Percentiles rank a stretch among this genome's conserved stretches.
phyloP scores from a whole-genome alignment of 2,329 filamentous ascomycete species.

The Penicillium sp. region DNA sequence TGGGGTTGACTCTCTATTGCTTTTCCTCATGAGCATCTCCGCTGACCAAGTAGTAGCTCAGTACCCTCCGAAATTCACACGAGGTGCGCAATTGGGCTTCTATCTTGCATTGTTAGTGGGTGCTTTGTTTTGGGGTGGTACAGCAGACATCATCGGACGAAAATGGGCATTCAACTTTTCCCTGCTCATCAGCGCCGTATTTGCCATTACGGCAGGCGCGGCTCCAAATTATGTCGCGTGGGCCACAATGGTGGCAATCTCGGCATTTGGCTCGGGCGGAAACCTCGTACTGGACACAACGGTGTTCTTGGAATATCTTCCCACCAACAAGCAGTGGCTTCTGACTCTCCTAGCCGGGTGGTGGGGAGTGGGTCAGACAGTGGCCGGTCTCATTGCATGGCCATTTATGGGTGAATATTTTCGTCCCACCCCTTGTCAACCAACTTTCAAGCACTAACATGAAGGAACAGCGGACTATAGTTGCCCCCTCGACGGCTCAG shows the following conservation, averaged over 20 bases:
- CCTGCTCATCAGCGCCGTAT: constrained; percentile 17
- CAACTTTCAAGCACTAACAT: not conserved
- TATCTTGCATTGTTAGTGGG: constrained; percentile 14
- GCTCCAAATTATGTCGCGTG: constrained; percentile 12
- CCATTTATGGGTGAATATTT: constrained; percentile 11
- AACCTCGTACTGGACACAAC: constrained; percentile 19
- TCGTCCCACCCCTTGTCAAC: not conserved
- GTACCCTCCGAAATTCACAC: constrained; percentile 11
- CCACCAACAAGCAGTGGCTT: constrained; percentile 18
- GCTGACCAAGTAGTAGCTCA: constrained; percentile 16
- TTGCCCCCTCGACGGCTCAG: constrained; percentile 10
- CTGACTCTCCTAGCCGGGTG: constrained; percentile 16
- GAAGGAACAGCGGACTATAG: constrained; percentile 9
- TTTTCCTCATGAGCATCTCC: constrained; percentile 18
- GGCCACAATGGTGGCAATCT: constrained; percentile 15
- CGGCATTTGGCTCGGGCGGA: constrained; percentile 17
- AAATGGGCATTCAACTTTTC: constrained; percentile 21
- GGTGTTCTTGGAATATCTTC: constrained; percentile 17
- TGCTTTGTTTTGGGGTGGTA: constrained; percentile 17
- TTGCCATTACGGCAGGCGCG: constrained; percentile 13
- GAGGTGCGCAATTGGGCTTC: constrained; percentile 15
- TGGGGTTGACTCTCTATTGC: constrained; percentile 13
- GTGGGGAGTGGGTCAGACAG: constrained; percentile 18
- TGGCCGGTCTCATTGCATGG: constrained; percentile 17
- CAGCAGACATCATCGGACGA: constrained; percentile 17